Evolutionary conservation across 108 stramenopile species (phyloP).

Genomic region (Nannochloropsis oceanica): DNA sequence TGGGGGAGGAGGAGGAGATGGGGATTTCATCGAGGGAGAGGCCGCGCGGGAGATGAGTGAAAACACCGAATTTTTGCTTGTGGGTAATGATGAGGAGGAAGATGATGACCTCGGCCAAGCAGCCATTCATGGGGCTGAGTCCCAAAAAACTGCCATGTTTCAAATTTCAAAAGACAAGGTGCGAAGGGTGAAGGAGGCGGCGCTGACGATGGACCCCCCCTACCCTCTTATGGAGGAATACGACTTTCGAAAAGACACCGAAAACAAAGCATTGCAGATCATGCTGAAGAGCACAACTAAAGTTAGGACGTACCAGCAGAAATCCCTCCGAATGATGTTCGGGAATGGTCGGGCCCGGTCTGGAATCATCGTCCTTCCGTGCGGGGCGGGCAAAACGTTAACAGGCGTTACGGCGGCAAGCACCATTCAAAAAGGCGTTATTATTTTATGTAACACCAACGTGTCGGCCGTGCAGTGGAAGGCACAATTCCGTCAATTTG

Average conservation of each 20-base stretch:
- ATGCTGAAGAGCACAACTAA: slow-evolving; percentile 82
- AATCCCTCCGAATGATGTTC: slow-evolving; percentile 70
- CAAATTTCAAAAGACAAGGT: slow-evolving; percentile 38
- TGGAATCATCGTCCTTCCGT: slow-evolving; percentile 97
- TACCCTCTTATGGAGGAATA: slow-evolving; percentile 76
- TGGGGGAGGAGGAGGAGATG: slow-evolving; percentile 3
- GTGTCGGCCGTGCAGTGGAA: slow-evolving; percentile 96
- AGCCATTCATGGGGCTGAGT: neutral
- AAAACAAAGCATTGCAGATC: slow-evolving; percentile 65
- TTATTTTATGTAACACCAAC: slow-evolving; percentile 86
- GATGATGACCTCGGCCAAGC: neutral
- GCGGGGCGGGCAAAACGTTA: slow-evolving; percentile 94
- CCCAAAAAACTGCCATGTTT: neutral
- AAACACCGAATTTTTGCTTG: slow-evolving; percentile 25
- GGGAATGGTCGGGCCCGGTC: slow-evolving; percentile 96
- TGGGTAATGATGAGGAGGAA: slow-evolving; percentile 10
- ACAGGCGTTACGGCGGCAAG: slow-evolving; percentile 95
- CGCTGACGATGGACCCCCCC: slow-evolving; percentile 48
- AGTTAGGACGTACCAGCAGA: slow-evolving; percentile 91
- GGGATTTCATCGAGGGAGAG: slow-evolving; percentile 25
- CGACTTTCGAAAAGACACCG: slow-evolving; percentile 81
- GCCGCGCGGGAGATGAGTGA: slow-evolving; percentile 31
- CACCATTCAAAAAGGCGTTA: slow-evolving; percentile 81
- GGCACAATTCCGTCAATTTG: slow-evolving; percentile 58
- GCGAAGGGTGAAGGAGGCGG: slow-evolving; percentile 72